A percentile compares a stretch with the other conserved stretches of the same genome.
These are phyloP conservation scores for Xanthoceras sorbifolium DNA, from an alignment of 345 rosid species.

Conservation along the genomic window DNA sequence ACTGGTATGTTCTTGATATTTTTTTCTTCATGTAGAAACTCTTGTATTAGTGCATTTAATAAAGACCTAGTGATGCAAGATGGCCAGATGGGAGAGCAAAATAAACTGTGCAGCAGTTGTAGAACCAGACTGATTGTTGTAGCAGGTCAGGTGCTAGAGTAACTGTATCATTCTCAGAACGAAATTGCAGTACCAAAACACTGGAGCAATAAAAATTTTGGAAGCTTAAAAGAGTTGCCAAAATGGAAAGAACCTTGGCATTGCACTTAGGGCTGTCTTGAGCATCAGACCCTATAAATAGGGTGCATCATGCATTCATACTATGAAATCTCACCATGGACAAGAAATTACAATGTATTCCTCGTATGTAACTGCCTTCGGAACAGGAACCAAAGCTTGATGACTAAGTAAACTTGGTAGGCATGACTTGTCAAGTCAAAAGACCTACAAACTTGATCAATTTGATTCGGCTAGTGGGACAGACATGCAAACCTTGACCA, in stretches of 20 bases:
- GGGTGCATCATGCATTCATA: neutral
- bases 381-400: neutral
- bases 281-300: neutral
- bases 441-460: neutral
- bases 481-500: neutral
- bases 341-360: conserved; percentile 1
- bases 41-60: neutral
- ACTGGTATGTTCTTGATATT: conserved; percentile 45
- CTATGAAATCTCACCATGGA: neutral
- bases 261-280: neutral
- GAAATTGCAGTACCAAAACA: neutral
- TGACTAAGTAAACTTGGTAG: neutral
- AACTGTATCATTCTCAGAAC: neutral
- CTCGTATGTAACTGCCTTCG: neutral
- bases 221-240: neutral
- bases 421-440: neutral
- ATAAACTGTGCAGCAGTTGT: neutral
- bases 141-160: conserved; percentile 5
- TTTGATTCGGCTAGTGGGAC: neutral
- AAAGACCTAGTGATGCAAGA: neutral
- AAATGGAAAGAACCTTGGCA: neutral
- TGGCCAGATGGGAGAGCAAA: neutral
- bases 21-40: conserved; percentile 11
- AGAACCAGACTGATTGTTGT: neutral
- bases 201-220: neutral